Conservation (phyloP, 495 filamentous ascomycete species). For the Penicillium turbatum region DNA sequence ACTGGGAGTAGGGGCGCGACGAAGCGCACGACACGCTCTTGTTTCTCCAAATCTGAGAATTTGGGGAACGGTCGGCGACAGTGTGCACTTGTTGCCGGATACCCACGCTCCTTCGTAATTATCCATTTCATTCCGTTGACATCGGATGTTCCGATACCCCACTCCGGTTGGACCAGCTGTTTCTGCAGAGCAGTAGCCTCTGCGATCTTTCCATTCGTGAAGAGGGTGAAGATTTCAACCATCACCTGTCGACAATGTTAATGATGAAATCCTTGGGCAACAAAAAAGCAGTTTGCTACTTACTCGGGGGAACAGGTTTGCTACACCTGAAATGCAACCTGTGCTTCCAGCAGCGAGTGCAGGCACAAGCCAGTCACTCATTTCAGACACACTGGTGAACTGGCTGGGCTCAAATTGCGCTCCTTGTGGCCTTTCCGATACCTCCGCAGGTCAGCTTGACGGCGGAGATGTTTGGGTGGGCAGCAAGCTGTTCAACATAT, state of each 20-base stretch:
- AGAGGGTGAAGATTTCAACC: slow-evolving; percentile 34
- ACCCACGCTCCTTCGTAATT: slow-evolving; percentile 33
- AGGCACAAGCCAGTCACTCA: slow-evolving; percentile 61
- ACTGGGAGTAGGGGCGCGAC: not conserved
- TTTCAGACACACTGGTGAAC: slow-evolving; percentile 59
- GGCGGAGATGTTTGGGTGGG: slow-evolving; percentile 52
- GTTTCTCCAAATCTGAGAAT: slow-evolving; percentile 31
- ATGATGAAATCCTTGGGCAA: too few relatives aligned
- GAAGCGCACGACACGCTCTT: not conserved
- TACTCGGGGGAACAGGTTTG: slow-evolving; percentile 53
- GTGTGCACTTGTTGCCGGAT: slow-evolving; percentile 32
- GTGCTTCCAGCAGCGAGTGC: slow-evolving; percentile 45
- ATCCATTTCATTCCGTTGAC: slow-evolving; percentile 44
- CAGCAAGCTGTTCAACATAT: slow-evolving; percentile 47
- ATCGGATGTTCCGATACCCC: slow-evolving; percentile 38
- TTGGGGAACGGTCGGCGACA: slow-evolving; percentile 38
- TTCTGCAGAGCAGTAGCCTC: slow-evolving; percentile 36
- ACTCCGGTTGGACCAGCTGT: slow-evolving; percentile 33
- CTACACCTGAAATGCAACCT: slow-evolving; percentile 63
- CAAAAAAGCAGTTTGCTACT: not conserved
- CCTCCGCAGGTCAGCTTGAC: slow-evolving; percentile 64
- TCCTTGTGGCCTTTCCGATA: slow-evolving; percentile 56
- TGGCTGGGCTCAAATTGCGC: slow-evolving; percentile 45
- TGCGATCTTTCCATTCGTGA: slow-evolving; percentile 26
- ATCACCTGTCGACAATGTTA: not conserved